phyloP scores from a whole-genome alignment of 75 land plant species.

The Cupressus sempervirens region DNA sequence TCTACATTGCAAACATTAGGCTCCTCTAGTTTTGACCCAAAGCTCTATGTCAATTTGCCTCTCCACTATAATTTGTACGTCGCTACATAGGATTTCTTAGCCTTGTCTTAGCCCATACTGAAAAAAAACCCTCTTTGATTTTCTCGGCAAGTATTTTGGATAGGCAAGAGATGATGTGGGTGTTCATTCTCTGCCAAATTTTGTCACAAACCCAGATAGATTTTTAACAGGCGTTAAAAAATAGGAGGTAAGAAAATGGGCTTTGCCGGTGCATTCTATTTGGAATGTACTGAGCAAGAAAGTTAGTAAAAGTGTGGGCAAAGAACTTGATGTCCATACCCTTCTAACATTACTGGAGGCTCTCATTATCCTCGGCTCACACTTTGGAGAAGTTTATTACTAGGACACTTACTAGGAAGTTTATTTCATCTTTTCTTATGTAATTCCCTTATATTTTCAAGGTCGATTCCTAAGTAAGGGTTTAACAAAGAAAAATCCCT shows the following conservation, averaged over 20 bases:
- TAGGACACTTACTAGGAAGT: constrained; percentile 99
- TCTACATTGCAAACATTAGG: constrained; percentile 44
- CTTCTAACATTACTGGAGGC: constrained; percentile 59
- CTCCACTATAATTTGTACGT: constrained; percentile 34
- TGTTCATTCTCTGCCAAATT: constrained; percentile 47
- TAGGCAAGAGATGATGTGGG: constrained; percentile 70
- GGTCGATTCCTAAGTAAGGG: no score
- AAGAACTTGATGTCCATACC: constrained; percentile 63
- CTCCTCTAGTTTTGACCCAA: no score
- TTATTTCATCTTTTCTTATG: no score
- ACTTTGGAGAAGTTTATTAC: constrained; percentile 93
- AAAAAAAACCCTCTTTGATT: constrained; percentile 27
- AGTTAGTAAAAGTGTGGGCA: constrained; percentile 37
- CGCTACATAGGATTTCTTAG: constrained; percentile 36
- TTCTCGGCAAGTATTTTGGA: constrained; percentile 43
- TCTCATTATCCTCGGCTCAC: constrained; percentile 70
- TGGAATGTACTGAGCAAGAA: constrained; percentile 70
- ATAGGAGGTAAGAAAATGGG: constrained; percentile 56
- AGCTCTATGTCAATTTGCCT: constrained; percentile 78
- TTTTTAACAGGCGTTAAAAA: constrained; percentile 71
- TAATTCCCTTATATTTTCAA: no score
- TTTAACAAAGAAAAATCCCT: no score
- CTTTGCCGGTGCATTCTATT: constrained; percentile 70
- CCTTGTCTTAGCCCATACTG: constrained; percentile 34
- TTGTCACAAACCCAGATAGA: constrained; percentile 42